These are phyloP conservation scores for Yamadazyma membranifaciens DNA, from an alignment of 1,139 yeast genomes.

Conservation along the genomic window DNA sequence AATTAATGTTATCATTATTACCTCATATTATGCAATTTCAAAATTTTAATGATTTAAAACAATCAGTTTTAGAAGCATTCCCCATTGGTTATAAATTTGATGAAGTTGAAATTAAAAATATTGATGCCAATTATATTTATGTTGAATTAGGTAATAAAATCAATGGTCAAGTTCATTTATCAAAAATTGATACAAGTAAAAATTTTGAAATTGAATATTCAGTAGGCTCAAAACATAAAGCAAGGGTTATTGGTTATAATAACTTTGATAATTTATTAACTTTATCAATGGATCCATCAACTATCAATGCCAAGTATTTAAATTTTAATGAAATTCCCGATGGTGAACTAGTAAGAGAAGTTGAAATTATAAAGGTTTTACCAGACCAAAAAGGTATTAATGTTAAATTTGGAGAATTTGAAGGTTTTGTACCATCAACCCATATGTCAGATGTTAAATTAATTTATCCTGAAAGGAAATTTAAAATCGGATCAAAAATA, in stretches of 20 bases:
- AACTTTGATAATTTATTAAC: constrained; percentile 63
- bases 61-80: constrained; percentile 58
- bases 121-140: constrained; percentile 54
- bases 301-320: constrained; percentile 63
- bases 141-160: constrained; percentile 57
- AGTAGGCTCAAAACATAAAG: constrained; percentile 65
- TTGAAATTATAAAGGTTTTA: constrained; percentile 61
- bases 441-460: constrained; percentile 86
- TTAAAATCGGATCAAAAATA: constrained; percentile 77
- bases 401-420: constrained; percentile 64
- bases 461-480: constrained; percentile 88
- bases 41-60: constrained; percentile 11
- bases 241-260: constrained; percentile 75
- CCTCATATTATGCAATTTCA: constrained; percentile 49
- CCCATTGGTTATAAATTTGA: constrained; percentile 77
- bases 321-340: constrained; percentile 69
- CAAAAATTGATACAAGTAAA: constrained; percentile 59
- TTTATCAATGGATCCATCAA: constrained; percentile 66
- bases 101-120: constrained; percentile 54
- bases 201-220: constrained; percentile 52
- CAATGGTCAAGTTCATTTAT: constrained; percentile 70
- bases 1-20: constrained; percentile 61
- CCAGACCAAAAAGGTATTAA: constrained; percentile 64
- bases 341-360: constrained; percentile 62
- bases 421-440: constrained; percentile 69